Conservation (phyloP, 2,329 filamentous ascomycete genomes). For the Blastomyces parvus region DNA sequence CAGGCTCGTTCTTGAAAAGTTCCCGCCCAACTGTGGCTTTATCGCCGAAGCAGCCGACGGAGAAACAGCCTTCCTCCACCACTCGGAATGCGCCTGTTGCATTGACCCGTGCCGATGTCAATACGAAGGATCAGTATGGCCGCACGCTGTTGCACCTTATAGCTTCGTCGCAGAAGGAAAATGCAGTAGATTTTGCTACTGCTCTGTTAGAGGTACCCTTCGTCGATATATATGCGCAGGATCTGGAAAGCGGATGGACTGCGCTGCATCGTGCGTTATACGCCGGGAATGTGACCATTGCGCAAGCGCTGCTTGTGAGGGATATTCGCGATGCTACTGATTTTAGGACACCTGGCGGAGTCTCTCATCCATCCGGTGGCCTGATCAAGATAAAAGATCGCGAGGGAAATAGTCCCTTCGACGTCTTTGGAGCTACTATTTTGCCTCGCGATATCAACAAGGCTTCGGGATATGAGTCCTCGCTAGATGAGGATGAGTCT, state of each 20-base stretch:
- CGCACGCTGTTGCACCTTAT: slow-evolving; percentile 77
- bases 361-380: slow-evolving; percentile 55
- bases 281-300: slow-evolving; percentile 77
- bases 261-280: slow-evolving; percentile 85
- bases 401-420: slow-evolving; percentile 89
- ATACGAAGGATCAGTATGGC: slow-evolving; percentile 71
- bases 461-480: slow-evolving; percentile 30
- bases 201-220: slow-evolving; percentile 72
- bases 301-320: slow-evolving; percentile 67
- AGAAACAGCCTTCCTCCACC: slow-evolving; percentile 16
- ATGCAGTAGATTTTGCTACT: slow-evolving; percentile 63
- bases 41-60: slow-evolving; percentile 42
- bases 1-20: slow-evolving; percentile 37
- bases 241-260: slow-evolving; percentile 92
- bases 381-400: slow-evolving; percentile 92
- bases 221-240: slow-evolving; percentile 77
- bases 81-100: slow-evolving; percentile 19
- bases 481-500: slow-evolving; percentile 35
- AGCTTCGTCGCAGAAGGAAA: slow-evolving; percentile 62
- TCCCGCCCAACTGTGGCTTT: slow-evolving; percentile 36
- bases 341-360: slow-evolving; percentile 47
- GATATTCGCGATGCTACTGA: slow-evolving; percentile 59
- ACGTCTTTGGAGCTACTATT: slow-evolving; percentile 83
- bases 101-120: slow-evolving; percentile 60
- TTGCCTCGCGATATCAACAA: slow-evolving; percentile 58